Evolutionary conservation across 192 early-diverging fungal genomes (phyloP), one percentile per base, ranked within the genome.

Genomic region (Backusella tarrabulga): DNA sequence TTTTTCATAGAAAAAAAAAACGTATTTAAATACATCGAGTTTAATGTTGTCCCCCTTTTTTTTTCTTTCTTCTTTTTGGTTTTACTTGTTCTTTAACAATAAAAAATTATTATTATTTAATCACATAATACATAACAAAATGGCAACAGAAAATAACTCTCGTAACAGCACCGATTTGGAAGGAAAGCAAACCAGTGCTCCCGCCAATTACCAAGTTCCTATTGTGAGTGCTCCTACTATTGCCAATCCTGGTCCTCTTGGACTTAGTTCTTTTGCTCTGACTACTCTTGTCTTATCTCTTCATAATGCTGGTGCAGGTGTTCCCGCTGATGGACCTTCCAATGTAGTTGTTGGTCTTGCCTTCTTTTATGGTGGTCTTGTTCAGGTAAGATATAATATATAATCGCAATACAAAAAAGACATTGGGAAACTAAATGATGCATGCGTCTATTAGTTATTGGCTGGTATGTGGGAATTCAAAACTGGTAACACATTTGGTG

Each of bases 381-480:
- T 86, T 73, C 93, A 95, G 84, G 81, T 79, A 79, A 63, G 8
- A 14, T 74, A 40, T 12, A n/a, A 72, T 23, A n/a, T 46, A 50
- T 6, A 50, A 44, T 44, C 1, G 6, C 6, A n/a, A 50, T 50
- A 2, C 1, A 14, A 44, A 78, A 54, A 60, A 60, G 6, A 73
- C 23, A 52, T 36, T 12, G 23, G 23, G 40, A 11, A 0, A 32
- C 52, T 32, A 34, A 42, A 34, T 21, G 21, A 12, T 70, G 6
- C 34, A 50, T 12, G 6, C 15, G 21, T 34, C 42, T 50, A 36
- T 23, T 73, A 79, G 82, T 77, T 94, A 41, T 78, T 92, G 17
- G 93, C 93, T 67, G 94, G 93, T 68, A 93, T 95, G 92, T 94
- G 92, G 93, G 92, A 94, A 87, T 94, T 93, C 80, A 86, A 87